Evolutionary conservation across 768 basidiomycete genomes (phyloP).

Genomic region (Tubosaeta sp.): DNA sequence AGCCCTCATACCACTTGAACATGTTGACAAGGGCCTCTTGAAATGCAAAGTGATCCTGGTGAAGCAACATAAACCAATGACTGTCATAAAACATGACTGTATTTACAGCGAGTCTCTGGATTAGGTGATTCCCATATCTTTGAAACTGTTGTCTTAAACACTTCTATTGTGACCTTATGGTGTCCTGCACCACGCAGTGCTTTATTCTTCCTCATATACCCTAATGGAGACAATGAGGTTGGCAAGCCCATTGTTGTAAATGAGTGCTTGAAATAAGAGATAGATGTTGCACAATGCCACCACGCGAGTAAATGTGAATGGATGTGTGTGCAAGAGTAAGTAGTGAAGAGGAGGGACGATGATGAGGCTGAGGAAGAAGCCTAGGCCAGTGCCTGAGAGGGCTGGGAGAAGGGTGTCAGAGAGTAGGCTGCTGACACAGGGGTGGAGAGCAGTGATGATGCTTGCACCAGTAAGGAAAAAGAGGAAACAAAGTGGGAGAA

Average conservation of each 20-base stretch:
- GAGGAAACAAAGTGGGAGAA: slow-evolving; percentile 45
- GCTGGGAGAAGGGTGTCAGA: neutral
- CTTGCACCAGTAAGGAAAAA: slow-evolving; percentile 33
- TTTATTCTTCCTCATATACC: no score
- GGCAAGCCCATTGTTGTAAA: slow-evolving; percentile 63
- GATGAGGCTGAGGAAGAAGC: slow-evolving; percentile 13
- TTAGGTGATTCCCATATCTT: no score
- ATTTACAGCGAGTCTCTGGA: no score
- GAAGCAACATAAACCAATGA: no score
- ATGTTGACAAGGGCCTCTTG: no score
- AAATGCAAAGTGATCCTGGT: no score
- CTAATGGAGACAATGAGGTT: no score
- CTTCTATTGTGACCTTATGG: no score
- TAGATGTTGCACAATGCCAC: slow-evolving; percentile 20
- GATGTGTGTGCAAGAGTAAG: neutral
- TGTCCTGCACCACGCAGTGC: no score
- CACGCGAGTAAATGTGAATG: slow-evolving; percentile 11
- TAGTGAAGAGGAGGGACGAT: slow-evolving; percentile 2
- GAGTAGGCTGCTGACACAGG: neutral
- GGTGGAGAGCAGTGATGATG: slow-evolving; percentile 11
- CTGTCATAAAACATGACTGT: no score
- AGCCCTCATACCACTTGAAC: no score
- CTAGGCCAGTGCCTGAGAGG: slow-evolving; percentile 11
- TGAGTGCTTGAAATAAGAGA: slow-evolving; percentile 33
- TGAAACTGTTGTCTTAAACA: no score